phyloP scores from a whole-genome alignment of 2,329 filamentous ascomycete species.

The Albophoma yamanashiensis region DNA sequence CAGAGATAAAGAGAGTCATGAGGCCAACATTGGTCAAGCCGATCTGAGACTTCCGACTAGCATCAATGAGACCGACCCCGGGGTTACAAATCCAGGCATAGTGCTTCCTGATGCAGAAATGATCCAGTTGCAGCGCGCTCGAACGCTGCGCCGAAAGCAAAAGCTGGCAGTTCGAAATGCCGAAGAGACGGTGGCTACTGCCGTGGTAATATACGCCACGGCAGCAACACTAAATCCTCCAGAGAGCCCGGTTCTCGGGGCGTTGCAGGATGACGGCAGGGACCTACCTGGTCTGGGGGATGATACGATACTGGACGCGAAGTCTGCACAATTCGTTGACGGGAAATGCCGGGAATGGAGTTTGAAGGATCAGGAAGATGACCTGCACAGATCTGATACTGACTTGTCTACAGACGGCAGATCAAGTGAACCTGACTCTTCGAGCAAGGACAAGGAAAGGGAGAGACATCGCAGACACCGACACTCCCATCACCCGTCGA shows the following conservation, averaged over 20 bases:
- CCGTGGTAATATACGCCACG: constrained; percentile 42
- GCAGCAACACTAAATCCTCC: constrained; percentile 35
- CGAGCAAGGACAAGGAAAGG: constrained; percentile 25
- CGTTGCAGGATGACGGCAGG: constrained; percentile 12
- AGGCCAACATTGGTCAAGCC: not conserved
- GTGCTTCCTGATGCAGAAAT: constrained; percentile 30
- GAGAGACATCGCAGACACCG: constrained; percentile 31
- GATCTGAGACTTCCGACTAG: not conserved
- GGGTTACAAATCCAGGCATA: constrained; percentile 34
- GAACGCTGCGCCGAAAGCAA: constrained; percentile 32
- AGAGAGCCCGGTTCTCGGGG: constrained; percentile 16
- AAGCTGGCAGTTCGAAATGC: constrained; percentile 33
- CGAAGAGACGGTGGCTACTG: constrained; percentile 43
- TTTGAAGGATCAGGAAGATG: constrained; percentile 24
- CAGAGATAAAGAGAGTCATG: not conserved
- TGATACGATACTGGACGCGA: constrained; percentile 13
- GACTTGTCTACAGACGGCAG: constrained; percentile 45
- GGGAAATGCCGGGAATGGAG: constrained; percentile 19
- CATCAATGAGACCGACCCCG: not conserved
- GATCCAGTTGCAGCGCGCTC: constrained; percentile 27
- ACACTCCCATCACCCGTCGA: constrained; percentile 25
- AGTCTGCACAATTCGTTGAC: constrained; percentile 20
- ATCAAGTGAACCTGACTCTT: constrained; percentile 24
- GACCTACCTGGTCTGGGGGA: constrained; percentile 15
- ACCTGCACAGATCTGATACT: constrained; percentile 38